Conservation (phyloP, 140 eudicot species). For the Cichorium intybus region DNA sequence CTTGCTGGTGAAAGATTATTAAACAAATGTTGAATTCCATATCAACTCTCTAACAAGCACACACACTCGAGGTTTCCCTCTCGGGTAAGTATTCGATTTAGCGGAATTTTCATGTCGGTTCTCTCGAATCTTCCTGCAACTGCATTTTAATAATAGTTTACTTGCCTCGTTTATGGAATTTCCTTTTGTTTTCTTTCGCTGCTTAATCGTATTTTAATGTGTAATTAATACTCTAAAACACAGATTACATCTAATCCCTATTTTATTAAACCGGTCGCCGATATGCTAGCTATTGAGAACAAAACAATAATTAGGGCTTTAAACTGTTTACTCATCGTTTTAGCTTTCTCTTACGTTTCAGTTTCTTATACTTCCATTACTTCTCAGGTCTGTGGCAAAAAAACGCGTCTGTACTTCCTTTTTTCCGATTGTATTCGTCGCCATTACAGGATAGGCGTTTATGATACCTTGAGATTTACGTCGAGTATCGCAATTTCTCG, state of each 20-base stretch:
- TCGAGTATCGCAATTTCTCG: neutral
- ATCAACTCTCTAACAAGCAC: slow-evolving; percentile 6
- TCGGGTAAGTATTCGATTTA: slow-evolving; percentile 24
- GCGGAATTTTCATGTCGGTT: slow-evolving; percentile 10
- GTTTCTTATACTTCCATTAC: neutral
- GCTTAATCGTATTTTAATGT: slow-evolving; percentile 2
- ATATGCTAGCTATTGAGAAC: neutral
- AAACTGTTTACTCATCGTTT: neutral
- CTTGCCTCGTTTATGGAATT: neutral
- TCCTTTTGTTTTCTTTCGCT: neutral
- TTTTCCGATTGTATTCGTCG: slow-evolving; percentile 15
- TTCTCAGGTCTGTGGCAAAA: neutral
- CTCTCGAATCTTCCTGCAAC: slow-evolving; percentile 33
- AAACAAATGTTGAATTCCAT: neutral
- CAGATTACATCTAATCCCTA: slow-evolving; percentile 9
- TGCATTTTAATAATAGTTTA: slow-evolving; percentile 11
- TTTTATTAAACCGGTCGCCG: neutral
- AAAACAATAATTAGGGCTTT: slow-evolving; percentile 6
- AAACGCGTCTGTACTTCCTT: neutral
- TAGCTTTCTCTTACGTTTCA: neutral
- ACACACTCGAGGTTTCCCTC: slow-evolving; percentile 11
- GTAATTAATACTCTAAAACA: slow-evolving; percentile 1
- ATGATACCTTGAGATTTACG: slow-evolving; percentile 31
- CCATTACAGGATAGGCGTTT: slow-evolving; percentile 19
- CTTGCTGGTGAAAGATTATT: neutral